phyloP scores from a whole-genome alignment of 2,329 filamentous ascomycete species.

The Aquanectria penicillioides region DNA sequence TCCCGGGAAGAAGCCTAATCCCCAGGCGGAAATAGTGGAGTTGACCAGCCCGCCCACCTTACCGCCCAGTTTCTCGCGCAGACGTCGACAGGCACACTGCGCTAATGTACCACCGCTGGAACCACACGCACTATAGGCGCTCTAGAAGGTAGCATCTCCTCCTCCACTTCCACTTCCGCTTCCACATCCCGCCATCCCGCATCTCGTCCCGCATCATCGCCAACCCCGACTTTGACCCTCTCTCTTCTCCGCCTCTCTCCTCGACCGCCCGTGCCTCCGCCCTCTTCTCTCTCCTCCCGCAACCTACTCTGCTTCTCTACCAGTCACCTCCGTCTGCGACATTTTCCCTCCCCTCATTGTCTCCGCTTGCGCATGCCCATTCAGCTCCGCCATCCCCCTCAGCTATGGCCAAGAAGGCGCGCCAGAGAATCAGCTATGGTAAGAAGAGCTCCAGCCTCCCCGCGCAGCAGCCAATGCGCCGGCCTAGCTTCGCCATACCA shows the following conservation, averaged over 20 bases:
- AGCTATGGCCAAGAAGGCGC: conserved; percentile 73
- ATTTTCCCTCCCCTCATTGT: conserved; percentile 4
- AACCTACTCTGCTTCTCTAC: not conserved
- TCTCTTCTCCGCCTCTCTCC: conserved; percentile 7
- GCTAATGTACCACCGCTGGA: conserved; percentile 1
- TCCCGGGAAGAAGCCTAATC: conserved; percentile 1
- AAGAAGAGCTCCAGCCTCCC: conserved; percentile 40
- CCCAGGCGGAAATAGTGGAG: conserved; percentile 21
- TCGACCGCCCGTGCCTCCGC: conserved; percentile 19
- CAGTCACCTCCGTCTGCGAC: too few relatives aligned
- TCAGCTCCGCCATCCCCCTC: conserved; percentile 26
- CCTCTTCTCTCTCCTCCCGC: conserved; percentile 22
- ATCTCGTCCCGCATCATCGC: conserved; percentile 21
- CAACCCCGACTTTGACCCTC: conserved; percentile 8
- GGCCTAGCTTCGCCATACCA: not conserved
- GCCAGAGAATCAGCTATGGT: conserved; percentile 79
- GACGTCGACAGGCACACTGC: not conserved
- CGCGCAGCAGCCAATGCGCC: not conserved
- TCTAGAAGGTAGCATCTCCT: conserved; percentile 6
- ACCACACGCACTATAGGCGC: not conserved
- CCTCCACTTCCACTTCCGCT: conserved; percentile 22
- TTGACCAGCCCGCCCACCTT: conserved; percentile 2
- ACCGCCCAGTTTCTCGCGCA: not conserved
- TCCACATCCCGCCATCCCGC: conserved; percentile 26
- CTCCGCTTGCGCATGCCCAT: conserved; percentile 33